Evolutionary conservation across 2,329 filamentous ascomycete genomes (phyloP), one percentile per base, ranked within the genome.

Genomic region (Thermoascus crustaceus): DNA sequence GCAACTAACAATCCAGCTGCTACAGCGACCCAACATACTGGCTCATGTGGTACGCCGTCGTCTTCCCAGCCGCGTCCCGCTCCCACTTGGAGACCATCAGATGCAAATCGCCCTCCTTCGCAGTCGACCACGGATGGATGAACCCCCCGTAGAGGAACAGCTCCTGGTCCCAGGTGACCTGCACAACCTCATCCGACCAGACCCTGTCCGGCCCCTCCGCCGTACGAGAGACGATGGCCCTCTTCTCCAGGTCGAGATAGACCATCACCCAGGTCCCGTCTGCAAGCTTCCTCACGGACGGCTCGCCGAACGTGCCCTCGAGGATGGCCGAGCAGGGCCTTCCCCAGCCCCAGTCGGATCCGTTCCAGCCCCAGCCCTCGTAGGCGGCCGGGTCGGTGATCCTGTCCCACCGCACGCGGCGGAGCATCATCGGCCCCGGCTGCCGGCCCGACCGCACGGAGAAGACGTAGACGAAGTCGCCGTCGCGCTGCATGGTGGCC

Each of bases 111-210:
- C 36, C 30, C 22, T 22, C 5, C 34, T 43, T 37, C 5, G 37
- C 30, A 10, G 38, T 43, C 14, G 41, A 43, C 41, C 38, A 41
- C 2, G 34, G 41, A 26, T 43, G 41, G 23, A 43, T 40, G 24
- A 43, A 43, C 9, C 41, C 41, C 9, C 38, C 41, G 23, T 40
- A 41, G 3, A 43, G 29, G 7, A 11, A 38, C 11, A 21, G 30
- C 20, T 40, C 35, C 14, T 43, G 31, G 13, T 26, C 22, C 32
- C 37, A 42, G 13, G 36, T 36, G 20, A 43, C 34, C 23, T 43
- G 40, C n/a, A 35, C 19, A 8, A 26, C 35, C 21, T 35, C 32
- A 7, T 39, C 32, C 10, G 37, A 39, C 32, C 37, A 39, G 6
- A 13, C 10, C 32, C 31, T 11, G 21, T 35, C 21, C 7, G 37